A percentile compares a stretch with the other conserved stretches of the same genome.
Evolutionary conservation across 768 basidiomycete genomes (phyloP).

Genomic region (Termitomyces sp.): DNA sequence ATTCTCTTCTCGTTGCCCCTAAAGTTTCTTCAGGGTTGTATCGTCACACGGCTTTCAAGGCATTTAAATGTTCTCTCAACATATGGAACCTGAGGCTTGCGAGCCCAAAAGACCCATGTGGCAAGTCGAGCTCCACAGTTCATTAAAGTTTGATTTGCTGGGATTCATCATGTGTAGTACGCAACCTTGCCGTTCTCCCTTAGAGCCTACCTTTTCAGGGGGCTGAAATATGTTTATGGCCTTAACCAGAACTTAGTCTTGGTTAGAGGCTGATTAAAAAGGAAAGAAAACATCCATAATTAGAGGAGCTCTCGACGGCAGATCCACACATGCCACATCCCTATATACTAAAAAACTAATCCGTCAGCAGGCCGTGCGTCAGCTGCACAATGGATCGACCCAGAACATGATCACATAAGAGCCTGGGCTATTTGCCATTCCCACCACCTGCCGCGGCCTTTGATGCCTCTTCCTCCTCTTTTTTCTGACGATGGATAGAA

Average conservation of each 20-base stretch:
- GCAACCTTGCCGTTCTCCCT: not conserved
- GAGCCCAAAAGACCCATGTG: conserved; percentile 6
- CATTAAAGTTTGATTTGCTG: not conserved
- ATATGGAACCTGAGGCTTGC: not conserved
- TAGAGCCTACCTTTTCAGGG: not conserved
- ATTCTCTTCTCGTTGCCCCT: conserved; percentile 1
- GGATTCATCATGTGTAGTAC: not conserved
- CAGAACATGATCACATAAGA: conserved; percentile 9
- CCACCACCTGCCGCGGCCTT: conserved; percentile 17
- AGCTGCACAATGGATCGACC: conserved; percentile 6
- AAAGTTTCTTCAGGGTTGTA: conserved; percentile 6
- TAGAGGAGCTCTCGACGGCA: not conserved
- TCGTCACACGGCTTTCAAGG: conserved; percentile 5
- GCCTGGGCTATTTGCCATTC: conserved; percentile 30
- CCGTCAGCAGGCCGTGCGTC: not conserved
- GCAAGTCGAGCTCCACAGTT: conserved; percentile 1
- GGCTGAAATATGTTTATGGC: not conserved
- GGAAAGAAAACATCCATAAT: not conserved
- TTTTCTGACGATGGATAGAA: conserved; percentile 34
- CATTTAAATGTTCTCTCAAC: not conserved
- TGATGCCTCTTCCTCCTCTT: conserved; percentile 42
- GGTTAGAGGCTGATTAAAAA: not conserved
- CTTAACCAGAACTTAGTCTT: not conserved
- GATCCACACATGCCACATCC: not conserved
- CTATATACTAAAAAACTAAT: not conserved